Percentiles rank a stretch among this genome's conserved stretches.
Conservation (phyloP, 805 yeast genomes). For the Candida vaughaniae region DNA sequence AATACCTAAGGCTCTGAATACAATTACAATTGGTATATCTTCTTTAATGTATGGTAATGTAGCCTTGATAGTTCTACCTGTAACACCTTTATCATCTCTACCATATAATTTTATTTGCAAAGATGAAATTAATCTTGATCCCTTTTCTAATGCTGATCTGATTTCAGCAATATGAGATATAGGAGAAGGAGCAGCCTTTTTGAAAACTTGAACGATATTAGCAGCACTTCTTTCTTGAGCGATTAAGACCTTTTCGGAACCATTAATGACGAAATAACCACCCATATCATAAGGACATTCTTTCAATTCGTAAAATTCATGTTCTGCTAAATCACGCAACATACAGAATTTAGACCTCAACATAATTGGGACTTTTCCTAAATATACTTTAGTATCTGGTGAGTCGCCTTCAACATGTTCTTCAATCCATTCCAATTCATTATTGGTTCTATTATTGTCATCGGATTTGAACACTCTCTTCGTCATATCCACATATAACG, state of each 20-base stretch:
- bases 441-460: conserved; percentile 53
- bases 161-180: conserved; percentile 95
- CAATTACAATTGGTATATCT: conserved; percentile 95
- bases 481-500: conserved; percentile 92
- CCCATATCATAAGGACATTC: conserved; percentile 99
- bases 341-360: conserved; percentile 94
- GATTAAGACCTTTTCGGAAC: conserved; percentile 95
- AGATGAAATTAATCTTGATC: conserved; percentile 89
- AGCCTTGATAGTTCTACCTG: conserved; percentile 86
- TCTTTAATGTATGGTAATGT: conserved; percentile 95
- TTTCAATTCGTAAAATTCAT: conserved; percentile 90
- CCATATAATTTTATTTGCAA: conserved; percentile 92
- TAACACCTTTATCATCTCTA: conserved; percentile 67
- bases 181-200: conserved; percentile 96
- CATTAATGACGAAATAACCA: conserved; percentile 97
- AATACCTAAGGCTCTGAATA: conserved; percentile 95
- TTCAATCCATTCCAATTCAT: conserved; percentile 55
- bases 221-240: conserved; percentile 99
- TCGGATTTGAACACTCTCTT: conserved; percentile 83
- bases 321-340: conserved; percentile 83
- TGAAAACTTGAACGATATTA: conserved; percentile 96
- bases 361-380: conserved; percentile 98
- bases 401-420: conserved; percentile 53
- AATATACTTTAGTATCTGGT: conserved; percentile 68
- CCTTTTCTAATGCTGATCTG: conserved; percentile 94